Evolutionary conservation across 2,329 filamentous ascomycete species (phyloP).

Genomic region (Aspergillus transmontanensis): DNA sequence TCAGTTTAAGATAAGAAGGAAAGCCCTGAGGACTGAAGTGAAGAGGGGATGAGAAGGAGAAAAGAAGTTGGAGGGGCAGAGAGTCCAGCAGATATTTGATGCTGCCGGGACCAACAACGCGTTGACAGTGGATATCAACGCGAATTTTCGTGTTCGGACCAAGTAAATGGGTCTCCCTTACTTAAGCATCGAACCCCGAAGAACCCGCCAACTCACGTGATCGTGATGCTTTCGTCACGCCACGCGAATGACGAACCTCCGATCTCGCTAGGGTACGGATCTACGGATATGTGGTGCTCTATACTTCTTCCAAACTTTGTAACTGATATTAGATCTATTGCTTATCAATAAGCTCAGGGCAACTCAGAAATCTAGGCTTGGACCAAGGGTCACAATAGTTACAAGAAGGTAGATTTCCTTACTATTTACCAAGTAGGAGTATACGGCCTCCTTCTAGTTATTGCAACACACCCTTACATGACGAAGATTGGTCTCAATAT

Average conservation of each 20-base stretch:
- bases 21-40: constrained; percentile 17
- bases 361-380: not conserved
- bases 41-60: constrained; percentile 24
- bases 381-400: not conserved
- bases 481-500: constrained; percentile 6
- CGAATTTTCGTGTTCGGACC: constrained; percentile 38
- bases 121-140: constrained; percentile 32
- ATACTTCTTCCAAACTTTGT: not conserved
- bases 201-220: not conserved
- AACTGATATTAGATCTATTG: not conserved
- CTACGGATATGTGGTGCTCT: not conserved
- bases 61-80: constrained; percentile 32
- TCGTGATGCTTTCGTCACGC: constrained; percentile 5
- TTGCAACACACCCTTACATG: not conserved
- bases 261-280: constrained; percentile 1
- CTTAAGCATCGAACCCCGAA: constrained; percentile 4
- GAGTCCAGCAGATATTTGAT: constrained; percentile 36
- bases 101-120: constrained; percentile 33
- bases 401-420: not conserved
- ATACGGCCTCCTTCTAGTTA: not conserved
- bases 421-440: not conserved
- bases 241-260: constrained; percentile 1
- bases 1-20: constrained; percentile 8
- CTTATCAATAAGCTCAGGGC: not conserved
- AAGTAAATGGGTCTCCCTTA: constrained; percentile 29